phyloP scores from a whole-genome alignment of 495 filamentous ascomycete genomes.

The Lophiostoma macrostomum region DNA sequence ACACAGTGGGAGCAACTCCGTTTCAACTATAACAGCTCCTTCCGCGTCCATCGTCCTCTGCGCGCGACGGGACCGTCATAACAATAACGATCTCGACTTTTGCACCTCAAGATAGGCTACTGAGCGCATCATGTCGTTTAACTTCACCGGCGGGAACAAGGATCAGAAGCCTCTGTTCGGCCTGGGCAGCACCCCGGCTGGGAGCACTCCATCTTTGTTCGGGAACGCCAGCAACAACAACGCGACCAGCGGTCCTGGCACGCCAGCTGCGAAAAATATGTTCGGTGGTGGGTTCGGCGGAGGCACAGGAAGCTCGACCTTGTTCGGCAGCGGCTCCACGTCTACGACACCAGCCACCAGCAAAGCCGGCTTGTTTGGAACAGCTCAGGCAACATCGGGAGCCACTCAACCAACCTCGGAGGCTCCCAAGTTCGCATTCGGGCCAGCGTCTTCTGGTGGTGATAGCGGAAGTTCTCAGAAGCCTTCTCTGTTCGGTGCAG shows the following conservation, averaged over 20 bases:
- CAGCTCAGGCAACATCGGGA: conserved; percentile 6
- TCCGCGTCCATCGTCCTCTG: too few species aligned
- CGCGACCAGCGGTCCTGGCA: conserved; percentile 10
- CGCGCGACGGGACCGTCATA: too few species aligned
- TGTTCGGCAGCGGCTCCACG: conserved; percentile 4
- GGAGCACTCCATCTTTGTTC: conserved; percentile 14
- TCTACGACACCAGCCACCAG: conserved; percentile 17
- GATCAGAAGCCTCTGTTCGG: conserved; percentile 20
- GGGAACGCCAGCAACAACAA: conserved; percentile 16
- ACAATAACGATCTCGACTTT: too few species aligned
- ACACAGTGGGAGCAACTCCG: too few species aligned
- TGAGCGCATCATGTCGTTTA: conserved; percentile 9
- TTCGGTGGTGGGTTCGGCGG: conserved; percentile 2
- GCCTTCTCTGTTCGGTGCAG: conserved; percentile 9
- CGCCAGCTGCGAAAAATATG: conserved; percentile 1
- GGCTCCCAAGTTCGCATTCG: background rate
- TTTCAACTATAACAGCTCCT: too few species aligned
- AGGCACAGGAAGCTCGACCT: conserved; percentile 6
- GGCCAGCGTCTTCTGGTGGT: background rate
- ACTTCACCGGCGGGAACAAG: conserved; percentile 10
- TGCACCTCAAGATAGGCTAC: too few species aligned
- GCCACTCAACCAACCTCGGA: conserved; percentile 10
- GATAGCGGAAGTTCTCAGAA: background rate
- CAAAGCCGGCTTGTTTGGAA: conserved; percentile 17
- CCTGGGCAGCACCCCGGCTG: background rate